A percentile compares a stretch with the other conserved stretches of the same genome.
phyloP scores from a whole-genome alignment of 2,329 filamentous ascomycete species.

The Hymenotorrendiella dingleyae region DNA sequence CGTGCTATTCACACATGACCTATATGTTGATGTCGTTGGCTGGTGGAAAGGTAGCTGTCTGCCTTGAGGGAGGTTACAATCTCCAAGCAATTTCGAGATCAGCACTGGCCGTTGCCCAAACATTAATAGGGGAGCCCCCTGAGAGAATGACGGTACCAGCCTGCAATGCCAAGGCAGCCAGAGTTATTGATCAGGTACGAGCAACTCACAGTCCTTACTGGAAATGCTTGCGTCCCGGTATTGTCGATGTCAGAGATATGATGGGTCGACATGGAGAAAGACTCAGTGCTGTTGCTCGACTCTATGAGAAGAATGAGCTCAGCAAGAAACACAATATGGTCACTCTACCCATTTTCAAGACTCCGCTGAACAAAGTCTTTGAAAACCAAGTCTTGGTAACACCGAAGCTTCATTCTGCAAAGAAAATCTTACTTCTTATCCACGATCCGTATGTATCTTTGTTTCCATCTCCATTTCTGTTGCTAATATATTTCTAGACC shows the following conservation, averaged over 20 bases:
- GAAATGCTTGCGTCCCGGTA: constrained; percentile 75
- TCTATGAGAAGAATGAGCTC: constrained; percentile 67
- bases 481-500: constrained; percentile 44
- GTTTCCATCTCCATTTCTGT: constrained; percentile 8
- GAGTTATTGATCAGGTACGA: constrained; percentile 53
- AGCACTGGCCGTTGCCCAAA: constrained; percentile 82
- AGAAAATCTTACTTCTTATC: constrained; percentile 74
- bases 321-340: constrained; percentile 72
- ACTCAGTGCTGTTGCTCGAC: constrained; percentile 74
- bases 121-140: constrained; percentile 92
- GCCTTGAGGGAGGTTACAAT: constrained; percentile 94
- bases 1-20: constrained; percentile 96
- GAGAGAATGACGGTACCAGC: constrained; percentile 51
- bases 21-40: constrained; percentile 98
- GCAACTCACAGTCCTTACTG: constrained; percentile 66
- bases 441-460: constrained; percentile 87
- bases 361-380: constrained; percentile 67
- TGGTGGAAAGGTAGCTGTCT: constrained; percentile 82
- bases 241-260: constrained; percentile 49
- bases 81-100: constrained; percentile 88
- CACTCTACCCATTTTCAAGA: constrained; percentile 71
- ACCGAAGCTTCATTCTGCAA: constrained; percentile 57
- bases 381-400: constrained; percentile 84
- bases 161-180: constrained; percentile 51
- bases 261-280: constrained; percentile 51